Evolutionary conservation across 345 rosid species (phyloP), one percentile per base, ranked within the genome.

Genomic region (Brassica nigra): DNA sequence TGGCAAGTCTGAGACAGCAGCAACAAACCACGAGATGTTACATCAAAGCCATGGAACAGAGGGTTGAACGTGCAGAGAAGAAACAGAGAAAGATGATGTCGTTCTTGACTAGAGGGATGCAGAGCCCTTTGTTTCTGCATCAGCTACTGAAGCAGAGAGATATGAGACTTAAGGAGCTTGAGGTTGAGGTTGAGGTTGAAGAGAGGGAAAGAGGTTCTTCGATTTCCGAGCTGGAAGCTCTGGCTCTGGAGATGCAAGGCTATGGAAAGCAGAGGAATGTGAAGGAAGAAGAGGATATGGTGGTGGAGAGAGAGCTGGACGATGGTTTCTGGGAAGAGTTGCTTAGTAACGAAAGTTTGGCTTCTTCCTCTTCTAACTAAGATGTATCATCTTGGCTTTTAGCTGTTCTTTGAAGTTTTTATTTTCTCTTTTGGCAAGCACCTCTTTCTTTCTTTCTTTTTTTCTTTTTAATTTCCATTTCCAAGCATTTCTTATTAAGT

Each of bases 11-110:
- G 3, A 89, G 94, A 57, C 95, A 90, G 47, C 91, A 90, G 69
- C 98, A 92, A 23, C 95, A 88, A 84, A 85, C 69, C 8, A 85
- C 94, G 0, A 85, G 69, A 76, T 84, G 79, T 4, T 84, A 81
- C 61, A 76, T 95, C 68, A 89, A 84, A 29, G 83, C 86, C 8
- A 83, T 91, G 91, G 97, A 95, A 62, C 83, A 86, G 65, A 88
- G 90, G 82, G 75, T 92, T 1, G 88, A 86, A 68, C 86, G 87
- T 39, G 86, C 92, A 54, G 98, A 92, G 84, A 72, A 44, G 80
- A 90, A 89, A 84, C 98, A 95, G 90, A 89, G 83, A 64, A 94
- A 91, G n/a, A 92, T 95, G 97, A 92, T 95, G 97, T 90, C 91
- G 2, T 91, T 95, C 71, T 77, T 92, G 77, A 95, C 90, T 33